phyloP scores from a whole-genome alignment of 208 protist species.

The Acanthamoeba lenticulata region DNA sequence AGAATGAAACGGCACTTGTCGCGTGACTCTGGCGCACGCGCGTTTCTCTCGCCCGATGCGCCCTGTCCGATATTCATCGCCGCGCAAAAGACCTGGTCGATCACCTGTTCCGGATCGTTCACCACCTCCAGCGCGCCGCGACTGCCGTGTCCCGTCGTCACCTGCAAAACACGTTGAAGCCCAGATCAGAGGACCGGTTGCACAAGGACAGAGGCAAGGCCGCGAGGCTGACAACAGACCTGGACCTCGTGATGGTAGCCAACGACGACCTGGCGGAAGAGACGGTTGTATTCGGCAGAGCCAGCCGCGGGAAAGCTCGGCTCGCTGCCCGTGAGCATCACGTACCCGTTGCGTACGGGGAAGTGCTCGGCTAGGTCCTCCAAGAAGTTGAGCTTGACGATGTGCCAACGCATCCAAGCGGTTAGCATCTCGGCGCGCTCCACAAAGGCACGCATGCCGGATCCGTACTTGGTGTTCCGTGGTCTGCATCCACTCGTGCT shows the following conservation, averaged over 20 bases:
- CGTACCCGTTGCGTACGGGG: slow-evolving; percentile 44
- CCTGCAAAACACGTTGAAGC: background rate
- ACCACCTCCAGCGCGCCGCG: slow-evolving; percentile 27
- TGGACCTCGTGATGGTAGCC: slow-evolving; percentile 25
- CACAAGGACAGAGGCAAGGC: too few species aligned
- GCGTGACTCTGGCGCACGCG: background rate
- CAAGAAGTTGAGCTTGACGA: slow-evolving; percentile 64
- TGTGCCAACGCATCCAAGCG: too few species aligned
- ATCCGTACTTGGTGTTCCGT: background rate
- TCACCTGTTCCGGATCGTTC: slow-evolving; percentile 32
- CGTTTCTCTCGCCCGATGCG: slow-evolving; percentile 19
- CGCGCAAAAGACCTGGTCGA: slow-evolving; percentile 67
- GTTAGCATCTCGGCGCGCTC: too few species aligned
- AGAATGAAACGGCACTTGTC: slow-evolving; percentile 68
- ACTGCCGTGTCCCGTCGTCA: slow-evolving; percentile 57
- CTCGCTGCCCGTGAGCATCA: slow-evolving; percentile 25
- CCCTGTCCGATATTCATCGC: slow-evolving; percentile 67
- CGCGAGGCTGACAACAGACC: too few species aligned
- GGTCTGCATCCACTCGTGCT: slow-evolving; percentile 54
- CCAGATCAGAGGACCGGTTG: too few species aligned
- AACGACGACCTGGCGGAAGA: background rate
- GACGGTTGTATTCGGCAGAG: background rate
- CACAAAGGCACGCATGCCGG: too few species aligned
- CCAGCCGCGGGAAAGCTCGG: slow-evolving; percentile 36
- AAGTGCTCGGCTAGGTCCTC: slow-evolving; percentile 35